Evolutionary conservation across 495 filamentous ascomycete genomes (phyloP).

Genomic region (Daldinia loculata): DNA sequence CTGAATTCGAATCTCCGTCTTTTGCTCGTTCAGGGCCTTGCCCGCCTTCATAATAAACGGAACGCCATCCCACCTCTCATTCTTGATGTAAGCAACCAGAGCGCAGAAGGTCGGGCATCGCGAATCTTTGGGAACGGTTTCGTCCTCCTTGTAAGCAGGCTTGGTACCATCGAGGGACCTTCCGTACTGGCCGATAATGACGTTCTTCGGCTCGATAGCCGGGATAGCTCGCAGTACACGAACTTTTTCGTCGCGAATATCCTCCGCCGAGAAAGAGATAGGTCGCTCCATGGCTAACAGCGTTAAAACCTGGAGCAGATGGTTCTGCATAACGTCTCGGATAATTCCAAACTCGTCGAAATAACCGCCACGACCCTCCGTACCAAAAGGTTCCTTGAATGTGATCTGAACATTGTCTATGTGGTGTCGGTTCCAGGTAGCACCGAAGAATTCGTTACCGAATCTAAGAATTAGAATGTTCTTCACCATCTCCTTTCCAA

Average conservation of each 20-base stretch:
- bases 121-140: constrained; percentile 96
- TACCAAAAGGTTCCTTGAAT: constrained; percentile 99
- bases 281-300: constrained; percentile 98
- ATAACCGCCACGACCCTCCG: constrained; percentile 98
- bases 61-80: constrained; percentile 99
- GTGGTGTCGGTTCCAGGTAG: constrained; percentile 99
- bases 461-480: constrained; percentile 98
- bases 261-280: constrained; percentile 97
- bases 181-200: constrained; percentile 99
- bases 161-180: constrained; percentile 96
- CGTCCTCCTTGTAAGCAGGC: constrained; percentile 97
- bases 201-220: constrained; percentile 98
- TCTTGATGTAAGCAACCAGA: constrained; percentile 97
- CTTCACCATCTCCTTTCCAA: constrained; percentile 99
- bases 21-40: constrained; percentile 99
- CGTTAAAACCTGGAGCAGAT: constrained; percentile 95
- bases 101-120: constrained; percentile 98
- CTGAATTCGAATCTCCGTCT: constrained; percentile 99
- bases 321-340: constrained; percentile 98
- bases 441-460: constrained; percentile 98
- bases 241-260: constrained; percentile 99
- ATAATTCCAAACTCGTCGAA: constrained; percentile 99
- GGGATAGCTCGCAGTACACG: constrained; percentile 93
- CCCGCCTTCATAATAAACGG: constrained; percentile 99
- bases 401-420: constrained; percentile 99